Conservation (phyloP, 2,329 filamentous ascomycete species). For the Phaeosphaeriaceae sp. region DNA sequence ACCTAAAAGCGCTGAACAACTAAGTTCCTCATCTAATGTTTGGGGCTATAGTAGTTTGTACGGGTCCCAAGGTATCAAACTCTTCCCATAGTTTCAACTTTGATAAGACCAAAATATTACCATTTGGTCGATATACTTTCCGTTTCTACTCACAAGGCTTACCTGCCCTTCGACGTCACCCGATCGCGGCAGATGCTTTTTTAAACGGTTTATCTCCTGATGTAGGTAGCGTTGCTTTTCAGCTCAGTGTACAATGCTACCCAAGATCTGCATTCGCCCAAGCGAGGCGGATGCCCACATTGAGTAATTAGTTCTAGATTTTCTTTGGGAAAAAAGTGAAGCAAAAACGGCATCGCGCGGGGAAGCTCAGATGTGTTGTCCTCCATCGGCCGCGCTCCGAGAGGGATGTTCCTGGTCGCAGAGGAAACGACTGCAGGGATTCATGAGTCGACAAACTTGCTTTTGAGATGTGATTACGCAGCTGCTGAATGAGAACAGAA, state of each 20-base stretch:
- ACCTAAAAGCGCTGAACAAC: too few species aligned
- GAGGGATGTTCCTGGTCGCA: conserved; percentile 6
- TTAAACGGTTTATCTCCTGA: not conserved
- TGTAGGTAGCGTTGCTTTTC: not conserved
- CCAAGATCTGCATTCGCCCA: conserved; percentile 2
- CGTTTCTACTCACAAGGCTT: too few species aligned
- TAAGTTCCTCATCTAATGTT: too few species aligned
- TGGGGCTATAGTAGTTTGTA: conserved; percentile 5
- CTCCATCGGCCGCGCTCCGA: conserved; percentile 1
- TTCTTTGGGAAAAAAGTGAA: conserved; percentile 6
- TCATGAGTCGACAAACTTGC: conserved; percentile 6
- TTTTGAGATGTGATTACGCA: conserved; percentile 8
- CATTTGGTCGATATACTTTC: too few species aligned
- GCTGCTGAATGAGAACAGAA: conserved; percentile 2
- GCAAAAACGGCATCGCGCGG: conserved; percentile 4
- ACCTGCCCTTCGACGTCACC: not conserved
- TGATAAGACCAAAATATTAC: too few species aligned
- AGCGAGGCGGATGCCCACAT: not conserved
- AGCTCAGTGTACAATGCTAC: conserved; percentile 3
- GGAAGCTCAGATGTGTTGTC: conserved; percentile 10
- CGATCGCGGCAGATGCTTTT: not conserved
- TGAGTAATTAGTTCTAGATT: conserved; percentile 6
- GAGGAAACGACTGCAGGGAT: conserved; percentile 5
- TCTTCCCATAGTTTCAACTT: too few species aligned
- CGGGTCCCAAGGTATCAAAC: too few species aligned